Evolutionary conservation across 345 rosid genomes (phyloP).

Genomic region (Citrus glauca): DNA sequence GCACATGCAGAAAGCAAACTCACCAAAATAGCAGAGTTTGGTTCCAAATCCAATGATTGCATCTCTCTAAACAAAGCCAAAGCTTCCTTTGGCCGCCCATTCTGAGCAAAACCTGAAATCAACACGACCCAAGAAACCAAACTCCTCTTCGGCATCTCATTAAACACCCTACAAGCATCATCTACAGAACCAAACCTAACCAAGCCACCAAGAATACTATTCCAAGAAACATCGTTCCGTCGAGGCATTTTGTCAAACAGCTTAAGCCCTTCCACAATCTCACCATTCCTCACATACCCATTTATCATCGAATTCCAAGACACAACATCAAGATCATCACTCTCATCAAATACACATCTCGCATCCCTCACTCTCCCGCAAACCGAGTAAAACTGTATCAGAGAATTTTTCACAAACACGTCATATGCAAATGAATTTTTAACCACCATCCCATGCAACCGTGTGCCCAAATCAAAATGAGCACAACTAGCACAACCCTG

Average conservation of each 20-base stretch:
- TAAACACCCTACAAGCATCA: slow-evolving; percentile 13
- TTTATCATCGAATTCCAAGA: slow-evolving; percentile 27
- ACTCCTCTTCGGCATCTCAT: slow-evolving; percentile 5
- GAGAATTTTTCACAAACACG: slow-evolving; percentile 20
- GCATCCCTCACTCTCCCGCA: slow-evolving; percentile 13
- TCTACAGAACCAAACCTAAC: slow-evolving; percentile 14
- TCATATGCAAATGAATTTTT: slow-evolving; percentile 19
- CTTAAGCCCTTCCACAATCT: slow-evolving; percentile 6
- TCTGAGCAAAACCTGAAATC: slow-evolving; percentile 26
- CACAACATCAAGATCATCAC: slow-evolving; percentile 14
- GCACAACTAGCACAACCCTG: slow-evolving; percentile 8
- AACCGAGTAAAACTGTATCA: slow-evolving; percentile 16
- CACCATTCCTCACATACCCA: slow-evolving; percentile 15
- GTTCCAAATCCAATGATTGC: slow-evolving; percentile 18
- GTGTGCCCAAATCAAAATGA: slow-evolving; percentile 12
- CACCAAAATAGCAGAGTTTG: slow-evolving; percentile 26
- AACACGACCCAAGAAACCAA: slow-evolving; percentile 33
- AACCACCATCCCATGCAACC: slow-evolving; percentile 15
- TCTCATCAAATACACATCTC: slow-evolving; percentile 14
- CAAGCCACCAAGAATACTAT: slow-evolving; percentile 6
- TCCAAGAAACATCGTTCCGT: slow-evolving; percentile 18
- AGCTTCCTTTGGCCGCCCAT: slow-evolving; percentile 21
- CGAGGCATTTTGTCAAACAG: slow-evolving; percentile 14
- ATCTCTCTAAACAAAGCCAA: slow-evolving; percentile 34
- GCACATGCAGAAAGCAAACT: slow-evolving; percentile 33